Evolutionary conservation across 2,329 filamentous ascomycete genomes (phyloP).

Genomic region (Trematosphaeria pertusa): DNA sequence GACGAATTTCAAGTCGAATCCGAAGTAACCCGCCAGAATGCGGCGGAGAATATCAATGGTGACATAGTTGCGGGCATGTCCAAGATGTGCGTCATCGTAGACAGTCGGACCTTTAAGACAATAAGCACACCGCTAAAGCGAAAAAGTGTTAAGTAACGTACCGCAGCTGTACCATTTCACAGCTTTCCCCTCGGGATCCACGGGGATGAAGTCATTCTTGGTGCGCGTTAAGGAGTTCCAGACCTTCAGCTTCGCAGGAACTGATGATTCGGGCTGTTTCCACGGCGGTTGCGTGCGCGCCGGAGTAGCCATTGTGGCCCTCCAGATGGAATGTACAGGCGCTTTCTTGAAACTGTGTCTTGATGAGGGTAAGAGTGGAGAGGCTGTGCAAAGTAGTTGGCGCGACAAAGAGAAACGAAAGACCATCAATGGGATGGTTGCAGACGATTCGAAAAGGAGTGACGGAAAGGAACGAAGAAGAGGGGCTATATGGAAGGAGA

Average conservation of each 20-base stretch:
- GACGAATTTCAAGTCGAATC: constrained; percentile 82
- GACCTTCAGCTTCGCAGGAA: constrained; percentile 69
- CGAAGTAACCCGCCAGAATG: constrained; percentile 83
- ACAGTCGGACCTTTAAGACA: too few relatives aligned
- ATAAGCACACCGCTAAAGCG: too few relatives aligned
- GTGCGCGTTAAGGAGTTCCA: constrained; percentile 81
- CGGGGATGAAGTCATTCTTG: constrained; percentile 76
- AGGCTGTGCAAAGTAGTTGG: constrained; percentile 29
- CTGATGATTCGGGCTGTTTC: constrained; percentile 44
- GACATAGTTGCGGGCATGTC: constrained; percentile 90
- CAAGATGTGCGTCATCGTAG: constrained; percentile 81
- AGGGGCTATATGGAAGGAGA: constrained; percentile 15
- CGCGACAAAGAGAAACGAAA: constrained; percentile 34
- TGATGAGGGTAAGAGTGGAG: constrained; percentile 28
- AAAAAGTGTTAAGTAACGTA: too few relatives aligned
- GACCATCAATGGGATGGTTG: constrained; percentile 40
- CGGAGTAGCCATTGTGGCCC: constrained; percentile 41
- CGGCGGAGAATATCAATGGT: constrained; percentile 87
- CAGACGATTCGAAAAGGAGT: constrained; percentile 19
- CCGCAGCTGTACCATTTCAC: constrained; percentile 91
- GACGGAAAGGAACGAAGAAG: constrained; percentile 18
- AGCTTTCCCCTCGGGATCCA: constrained; percentile 70
- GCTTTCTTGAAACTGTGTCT: constrained; percentile 22
- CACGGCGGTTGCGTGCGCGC: constrained; percentile 48
- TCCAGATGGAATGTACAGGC: constrained; percentile 16